Percentiles rank a stretch among this genome's conserved stretches.
These are phyloP conservation scores for Coniferiporia sulphurascens DNA, from an alignment of 1,284 basidiomycete species.

Conservation along the genomic window DNA sequence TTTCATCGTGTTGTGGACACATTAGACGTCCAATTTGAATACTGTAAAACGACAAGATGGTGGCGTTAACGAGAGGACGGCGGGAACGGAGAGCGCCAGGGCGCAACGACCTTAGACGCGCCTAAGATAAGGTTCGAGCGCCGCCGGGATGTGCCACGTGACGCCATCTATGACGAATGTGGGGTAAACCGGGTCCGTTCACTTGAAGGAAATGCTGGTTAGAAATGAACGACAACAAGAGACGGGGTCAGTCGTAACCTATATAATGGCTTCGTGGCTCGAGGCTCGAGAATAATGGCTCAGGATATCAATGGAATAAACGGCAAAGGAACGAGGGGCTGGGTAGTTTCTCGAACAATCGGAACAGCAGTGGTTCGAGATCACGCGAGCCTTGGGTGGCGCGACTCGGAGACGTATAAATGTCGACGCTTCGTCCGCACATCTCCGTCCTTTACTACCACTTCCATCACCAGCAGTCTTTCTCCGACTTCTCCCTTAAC, in stretches of 20 bases:
- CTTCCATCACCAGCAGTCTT: constrained; percentile 4
- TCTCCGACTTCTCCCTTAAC: not conserved
- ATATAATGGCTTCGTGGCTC: too few relatives aligned
- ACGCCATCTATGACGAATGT: not conserved
- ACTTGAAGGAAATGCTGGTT: too few relatives aligned
- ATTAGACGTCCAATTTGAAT: too few relatives aligned
- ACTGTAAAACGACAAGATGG: too few relatives aligned
- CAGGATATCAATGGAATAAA: not conserved
- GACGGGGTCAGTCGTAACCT: too few relatives aligned
- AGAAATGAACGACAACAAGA: too few relatives aligned
- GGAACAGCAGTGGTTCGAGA: not conserved
- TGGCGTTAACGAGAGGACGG: too few relatives aligned
- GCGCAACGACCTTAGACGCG: not conserved
- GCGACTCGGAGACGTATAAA: constrained; percentile 5
- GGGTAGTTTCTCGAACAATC: not conserved
- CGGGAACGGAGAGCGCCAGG: too few relatives aligned
- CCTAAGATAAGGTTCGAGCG: not conserved
- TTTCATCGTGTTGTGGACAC: too few relatives aligned
- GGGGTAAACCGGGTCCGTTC: not conserved
- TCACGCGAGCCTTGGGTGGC: constrained; percentile 1
- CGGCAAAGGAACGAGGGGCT: not conserved
- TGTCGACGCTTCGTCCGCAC: not conserved
- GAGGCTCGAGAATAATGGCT: too few relatives aligned
- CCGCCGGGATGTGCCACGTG: not conserved
- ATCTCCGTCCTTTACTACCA: constrained; percentile 7